A percentile compares a stretch with the other conserved stretches of the same genome.
These are phyloP conservation scores for Aspergillus bertholletiae DNA, from an alignment of 495 filamentous ascomycete species.

Conservation along the genomic window DNA sequence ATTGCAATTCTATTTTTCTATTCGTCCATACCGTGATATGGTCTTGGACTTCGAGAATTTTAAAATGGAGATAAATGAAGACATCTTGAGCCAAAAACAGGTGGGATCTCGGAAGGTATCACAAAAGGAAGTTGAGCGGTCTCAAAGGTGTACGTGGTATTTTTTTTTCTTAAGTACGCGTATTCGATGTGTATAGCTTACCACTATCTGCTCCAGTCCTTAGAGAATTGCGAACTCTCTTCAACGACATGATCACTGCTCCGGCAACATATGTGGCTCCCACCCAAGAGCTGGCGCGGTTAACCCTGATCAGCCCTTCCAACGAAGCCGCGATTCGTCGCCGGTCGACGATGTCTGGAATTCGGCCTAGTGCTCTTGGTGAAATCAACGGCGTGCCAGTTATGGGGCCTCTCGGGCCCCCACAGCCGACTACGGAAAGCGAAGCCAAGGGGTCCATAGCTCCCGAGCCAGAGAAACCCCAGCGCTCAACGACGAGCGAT, in stretches of 20 bases:
- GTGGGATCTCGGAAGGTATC: constrained; percentile 62
- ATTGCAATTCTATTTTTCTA: constrained; percentile 90
- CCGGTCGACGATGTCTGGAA: constrained; percentile 47
- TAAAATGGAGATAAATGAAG: constrained; percentile 60
- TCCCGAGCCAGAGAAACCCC: constrained; percentile 14
- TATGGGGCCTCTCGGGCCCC: constrained; percentile 47
- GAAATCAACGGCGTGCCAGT: constrained; percentile 51
- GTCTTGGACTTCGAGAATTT: constrained; percentile 68
- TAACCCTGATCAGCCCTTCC: constrained; percentile 65
- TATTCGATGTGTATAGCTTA: background rate
- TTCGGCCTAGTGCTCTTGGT: constrained; percentile 40
- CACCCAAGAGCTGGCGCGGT: constrained; percentile 73
- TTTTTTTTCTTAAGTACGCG: background rate
- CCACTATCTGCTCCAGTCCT: constrained; percentile 49
- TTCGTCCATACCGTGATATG: constrained; percentile 77
- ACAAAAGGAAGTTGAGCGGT: constrained; percentile 60
- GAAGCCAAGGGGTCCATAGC: constrained; percentile 12
- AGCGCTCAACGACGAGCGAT: constrained; percentile 22
- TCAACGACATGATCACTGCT: constrained; percentile 64
- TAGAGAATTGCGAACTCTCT: constrained; percentile 67
- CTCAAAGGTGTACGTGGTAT: constrained; percentile 62
- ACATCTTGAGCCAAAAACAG: constrained; percentile 55
- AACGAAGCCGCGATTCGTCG: constrained; percentile 56
- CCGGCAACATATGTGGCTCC: constrained; percentile 56
- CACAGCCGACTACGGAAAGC: constrained; percentile 24